Evolutionary conservation across 2,329 filamentous ascomycete species (phyloP), one percentile per base, ranked within the genome.

Genomic region (Sporothrix brasiliensis): DNA sequence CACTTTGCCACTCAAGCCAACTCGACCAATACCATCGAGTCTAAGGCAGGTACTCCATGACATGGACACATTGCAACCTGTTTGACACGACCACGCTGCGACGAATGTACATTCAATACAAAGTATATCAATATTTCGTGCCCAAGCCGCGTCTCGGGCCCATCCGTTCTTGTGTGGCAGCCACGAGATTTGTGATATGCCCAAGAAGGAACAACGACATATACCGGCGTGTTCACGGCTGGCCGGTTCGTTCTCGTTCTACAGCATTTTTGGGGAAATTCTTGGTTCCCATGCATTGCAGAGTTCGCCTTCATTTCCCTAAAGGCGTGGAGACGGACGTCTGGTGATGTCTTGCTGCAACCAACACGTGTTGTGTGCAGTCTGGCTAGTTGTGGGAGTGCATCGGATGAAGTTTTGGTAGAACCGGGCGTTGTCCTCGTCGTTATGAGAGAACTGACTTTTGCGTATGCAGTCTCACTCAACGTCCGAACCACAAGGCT

Each of bases 111-210:
- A 30, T 4, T 27, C 4, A 4, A 14, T 30, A 14, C 24, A 24
- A 16, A 11, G 19, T 14, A 13, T 63, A 3, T 21, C 39, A 44
- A 27, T 9, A 39, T 44, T 61, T 41, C 34, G 34, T 14, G 58
- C 58, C 58, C 39, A 47, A 47, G n/a, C 13, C 21, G 34, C 56
- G 16, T 44, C 39, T 47, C 58, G 58, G 58, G 21, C 21, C 56
- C n/a, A 47, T 63, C 58, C 58, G 58, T 63, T 13, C 39, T 24
- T 13, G 39, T 63, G 39, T 24, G 58, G 34, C 39, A 63, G 56
- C 56, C 34, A 61, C 34, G n/a, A 44, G 10, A 24, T 6, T 34
- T 2, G 39, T 24, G 56, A 10, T 61, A 39, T 61, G 56, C n/a
- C 34, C 56, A 24, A 61, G 34, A 34, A 34, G 34, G 34, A 41